Base-by-base conservation (phyloP, 1,284 basidiomycete species). In the Naganishia albida region DNA sequence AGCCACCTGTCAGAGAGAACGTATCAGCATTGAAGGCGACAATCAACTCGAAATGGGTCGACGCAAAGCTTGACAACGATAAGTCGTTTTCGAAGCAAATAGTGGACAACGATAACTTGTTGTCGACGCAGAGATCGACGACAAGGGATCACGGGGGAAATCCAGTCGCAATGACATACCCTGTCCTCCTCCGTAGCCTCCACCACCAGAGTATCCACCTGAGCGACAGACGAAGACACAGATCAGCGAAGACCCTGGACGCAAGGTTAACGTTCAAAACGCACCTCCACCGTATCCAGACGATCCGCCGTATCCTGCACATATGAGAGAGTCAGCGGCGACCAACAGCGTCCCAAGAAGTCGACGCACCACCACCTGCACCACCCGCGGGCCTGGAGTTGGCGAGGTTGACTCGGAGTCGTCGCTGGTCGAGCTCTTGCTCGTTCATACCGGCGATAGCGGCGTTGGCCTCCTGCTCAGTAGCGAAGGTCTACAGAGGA, bases 351-450 rank as follows among this genome's bases (percentile, higher is more conserved):
- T n/a, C 25, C 2, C 23, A 38, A 62, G 13, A 40, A 73, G 66
- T 30, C 34, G 55, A 44, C 48, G 39, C n/a, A 54, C 42, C 55
- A 43, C 83, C 81, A 44, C 84, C 83, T 20, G 83, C 84, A 34
- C 84, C 84, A 54, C 83, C 84, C 53, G 80, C 74, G 67, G 84
- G 83, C 71, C 90, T 87, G 64, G 91, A 88, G 78, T 96, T 97
- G 71, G 94, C 94, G 71, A 96, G 82, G 83, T 97, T 97, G 59
- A 74, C 77, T 66, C 82, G 80, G 77, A 98, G 88, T 72, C 90
- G 86, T 72, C 94, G 86, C 68, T 93, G 93, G 80, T 98, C 94
- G 72, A 98, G 87, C 74, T 95, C 91, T 74, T 90, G 86, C 78
- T 97, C 94, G 82, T 97, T 90, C 78, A 96, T 83, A 53, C 80